phyloP scores from a whole-genome alignment of 192 early-diverging fungal genomes.

The Piromyces sp. region DNA sequence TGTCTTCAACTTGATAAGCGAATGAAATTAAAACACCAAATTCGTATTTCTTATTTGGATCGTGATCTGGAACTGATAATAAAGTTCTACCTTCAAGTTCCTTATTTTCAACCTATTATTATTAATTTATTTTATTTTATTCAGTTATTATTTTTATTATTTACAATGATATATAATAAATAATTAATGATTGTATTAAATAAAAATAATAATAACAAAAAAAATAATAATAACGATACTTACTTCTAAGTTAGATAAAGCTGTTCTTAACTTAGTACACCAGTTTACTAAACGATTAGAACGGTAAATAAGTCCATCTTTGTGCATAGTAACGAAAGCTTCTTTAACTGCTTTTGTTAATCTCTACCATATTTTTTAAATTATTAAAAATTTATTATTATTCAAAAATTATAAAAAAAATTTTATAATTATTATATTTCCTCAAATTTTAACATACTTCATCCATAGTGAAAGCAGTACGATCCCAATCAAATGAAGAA shows the following conservation, averaged over 20 bases:
- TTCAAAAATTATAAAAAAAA: too few relatives aligned
- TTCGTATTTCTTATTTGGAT: slow-evolving; percentile 82
- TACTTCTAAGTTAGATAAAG: slow-evolving; percentile 86
- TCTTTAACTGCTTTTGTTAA: slow-evolving; percentile 72
- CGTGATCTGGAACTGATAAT: slow-evolving; percentile 80
- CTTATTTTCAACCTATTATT: slow-evolving; percentile 75
- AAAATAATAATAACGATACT: neutral
- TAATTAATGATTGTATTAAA: too few relatives aligned
- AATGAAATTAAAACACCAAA: slow-evolving; percentile 96
- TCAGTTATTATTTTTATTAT: too few relatives aligned
- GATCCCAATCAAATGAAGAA: slow-evolving; percentile 82
- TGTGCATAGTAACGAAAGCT: slow-evolving; percentile 83
- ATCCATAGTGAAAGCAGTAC: slow-evolving; percentile 85
- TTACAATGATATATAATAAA: too few relatives aligned
- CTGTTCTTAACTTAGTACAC: slow-evolving; percentile 89
- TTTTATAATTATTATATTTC: neutral
- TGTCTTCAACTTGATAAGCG: slow-evolving; percentile 75
- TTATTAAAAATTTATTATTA: too few relatives aligned
- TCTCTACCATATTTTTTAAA: slow-evolving; percentile 12
- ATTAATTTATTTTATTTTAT: too few relatives aligned
- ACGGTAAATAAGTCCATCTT: slow-evolving; percentile 90
- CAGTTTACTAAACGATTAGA: slow-evolving; percentile 96
- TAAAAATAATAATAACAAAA: too few relatives aligned
- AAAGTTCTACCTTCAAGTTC: slow-evolving; percentile 73
- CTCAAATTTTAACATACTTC: slow-evolving; percentile 17